These are phyloP conservation scores for Phytophthora palmivora DNA, from an alignment of 352 stramenopile genomes.

Conservation along the genomic window DNA sequence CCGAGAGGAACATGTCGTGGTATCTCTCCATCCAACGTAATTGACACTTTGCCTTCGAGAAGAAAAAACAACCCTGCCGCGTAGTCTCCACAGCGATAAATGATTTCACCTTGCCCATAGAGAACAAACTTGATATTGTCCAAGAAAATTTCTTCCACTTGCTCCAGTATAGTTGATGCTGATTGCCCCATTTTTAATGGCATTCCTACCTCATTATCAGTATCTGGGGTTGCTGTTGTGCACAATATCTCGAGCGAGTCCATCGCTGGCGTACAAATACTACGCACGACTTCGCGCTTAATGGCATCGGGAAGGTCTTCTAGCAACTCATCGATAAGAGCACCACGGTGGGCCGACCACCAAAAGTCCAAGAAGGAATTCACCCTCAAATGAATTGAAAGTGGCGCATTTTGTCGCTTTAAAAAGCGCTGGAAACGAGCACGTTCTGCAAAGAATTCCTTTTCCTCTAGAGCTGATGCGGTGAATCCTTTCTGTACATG, in stretches of 20 bases:
- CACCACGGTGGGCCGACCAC: constrained; percentile 70
- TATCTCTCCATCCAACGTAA: constrained; percentile 31
- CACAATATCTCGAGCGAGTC: constrained; percentile 53
- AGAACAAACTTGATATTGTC: constrained; percentile 68
- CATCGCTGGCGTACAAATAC: constrained; percentile 60
- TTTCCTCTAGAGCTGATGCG: constrained; percentile 68
- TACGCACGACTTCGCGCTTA: constrained; percentile 63
- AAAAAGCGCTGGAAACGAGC: constrained; percentile 70
- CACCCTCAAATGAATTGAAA: constrained; percentile 60
- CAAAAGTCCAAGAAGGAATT: constrained; percentile 77
- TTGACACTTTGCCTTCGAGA: constrained; percentile 51
- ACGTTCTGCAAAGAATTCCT: constrained; percentile 69
- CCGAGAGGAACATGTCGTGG: constrained; percentile 46
- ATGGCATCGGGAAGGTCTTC: constrained; percentile 59
- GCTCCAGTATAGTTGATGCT: constrained; percentile 20
- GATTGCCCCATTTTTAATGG: not conserved
- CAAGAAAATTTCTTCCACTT: constrained; percentile 57
- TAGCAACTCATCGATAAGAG: constrained; percentile 67
- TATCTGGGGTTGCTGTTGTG: not conserved
- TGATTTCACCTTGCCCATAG: constrained; percentile 67
- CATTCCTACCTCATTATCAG: not conserved
- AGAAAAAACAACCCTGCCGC: constrained; percentile 59
- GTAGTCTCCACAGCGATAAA: constrained; percentile 63
- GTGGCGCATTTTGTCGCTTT: constrained; percentile 60
- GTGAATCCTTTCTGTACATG: constrained; percentile 75